Base-by-base conservation (phyloP, 169 alveolate species). In the Plasmodium falciparum region DNA sequence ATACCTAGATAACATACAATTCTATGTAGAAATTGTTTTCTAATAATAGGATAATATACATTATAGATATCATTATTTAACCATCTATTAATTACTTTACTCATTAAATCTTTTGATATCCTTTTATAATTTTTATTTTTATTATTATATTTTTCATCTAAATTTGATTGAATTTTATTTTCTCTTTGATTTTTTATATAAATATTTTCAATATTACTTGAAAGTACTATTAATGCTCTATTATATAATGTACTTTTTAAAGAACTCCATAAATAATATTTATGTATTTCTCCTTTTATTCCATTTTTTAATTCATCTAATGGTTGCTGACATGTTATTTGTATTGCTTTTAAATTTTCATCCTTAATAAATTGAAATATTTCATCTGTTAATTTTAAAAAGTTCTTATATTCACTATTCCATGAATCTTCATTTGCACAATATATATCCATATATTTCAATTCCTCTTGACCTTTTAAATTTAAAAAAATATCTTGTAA, bases 61-160 rank as follows among this genome's bases (percentile, higher is more conserved):
- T 86, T 54, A 29, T 86, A 86, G 43, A 86, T 86, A 43, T 86
- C 92, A 86, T 62, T 86, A 61, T 86, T 72, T 39, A 86, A 71
- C 92, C 92, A 86, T 49, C 92, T 59, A 63, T 86, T 86, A 24
- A 86, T 86, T 26, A 86, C 92, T 86, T 86, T 86, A 72, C 92
- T 86, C 92, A 86, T 86, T 86, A 86, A 72, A 26, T 86, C 92
- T 72, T 86, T 86, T 52, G 92, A 86, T 12, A 86, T 86, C 49
- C 52, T 70, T 58, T 65, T 65, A 59, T 70, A 72, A n/a, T 86
- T 74, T 47, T 70, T 71, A 63, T 72, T 86, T 45, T 59, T 86
- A 22, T 26, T 47, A 33, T 29, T 72, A 13, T 66, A 58, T 3
- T 70, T 86, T 47, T 86, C 92, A 20, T 86, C 88, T 26, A 72